Evolutionary conservation across 192 early-diverging fungal species (phyloP).

Genomic region (Dimargaris cristalligena): DNA sequence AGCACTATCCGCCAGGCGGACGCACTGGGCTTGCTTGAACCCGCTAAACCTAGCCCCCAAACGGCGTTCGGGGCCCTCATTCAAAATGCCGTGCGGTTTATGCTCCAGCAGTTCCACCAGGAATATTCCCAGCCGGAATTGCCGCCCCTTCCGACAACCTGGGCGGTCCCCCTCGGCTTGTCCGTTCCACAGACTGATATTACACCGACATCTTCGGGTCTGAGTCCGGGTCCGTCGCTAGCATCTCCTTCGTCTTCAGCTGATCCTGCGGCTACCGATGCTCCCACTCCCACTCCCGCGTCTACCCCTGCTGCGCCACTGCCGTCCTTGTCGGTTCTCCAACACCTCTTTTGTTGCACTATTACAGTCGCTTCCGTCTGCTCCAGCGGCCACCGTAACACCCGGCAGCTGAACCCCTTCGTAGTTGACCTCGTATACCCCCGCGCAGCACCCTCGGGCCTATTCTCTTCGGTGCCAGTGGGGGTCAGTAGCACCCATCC

Average conservation of each 20-base stretch:
- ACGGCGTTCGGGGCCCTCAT: slow-evolving; percentile 55
- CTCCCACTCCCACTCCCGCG: too few relatives aligned
- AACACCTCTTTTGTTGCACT: slow-evolving; percentile 5
- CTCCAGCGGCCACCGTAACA: slow-evolving; percentile 12
- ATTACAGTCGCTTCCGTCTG: slow-evolving; percentile 13
- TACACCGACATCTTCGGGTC: too few relatives aligned
- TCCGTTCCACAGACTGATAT: too few relatives aligned
- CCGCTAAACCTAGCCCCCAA: slow-evolving; percentile 42
- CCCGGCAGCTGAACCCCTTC: slow-evolving; percentile 32
- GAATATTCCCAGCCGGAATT: slow-evolving; percentile 36
- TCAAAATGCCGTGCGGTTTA: slow-evolving; percentile 77
- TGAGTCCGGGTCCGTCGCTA: too few relatives aligned
- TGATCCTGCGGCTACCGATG: too few relatives aligned
- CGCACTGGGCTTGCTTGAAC: slow-evolving; percentile 77
- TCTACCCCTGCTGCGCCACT: too few relatives aligned
- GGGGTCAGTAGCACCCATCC: too few relatives aligned
- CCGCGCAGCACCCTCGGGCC: slow-evolving; percentile 17
- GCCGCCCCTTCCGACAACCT: too few relatives aligned
- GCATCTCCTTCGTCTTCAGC: too few relatives aligned
- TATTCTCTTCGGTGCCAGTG: neutral
- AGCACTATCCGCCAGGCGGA: slow-evolving; percentile 66
- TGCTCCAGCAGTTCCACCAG: slow-evolving; percentile 75
- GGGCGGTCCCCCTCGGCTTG: too few relatives aligned
- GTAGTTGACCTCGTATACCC: slow-evolving; percentile 73
- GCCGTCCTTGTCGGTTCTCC: slow-evolving; percentile 1